Evolutionary conservation across 2,329 filamentous ascomycete species (phyloP).

Genomic region (Claviceps sp.): DNA sequence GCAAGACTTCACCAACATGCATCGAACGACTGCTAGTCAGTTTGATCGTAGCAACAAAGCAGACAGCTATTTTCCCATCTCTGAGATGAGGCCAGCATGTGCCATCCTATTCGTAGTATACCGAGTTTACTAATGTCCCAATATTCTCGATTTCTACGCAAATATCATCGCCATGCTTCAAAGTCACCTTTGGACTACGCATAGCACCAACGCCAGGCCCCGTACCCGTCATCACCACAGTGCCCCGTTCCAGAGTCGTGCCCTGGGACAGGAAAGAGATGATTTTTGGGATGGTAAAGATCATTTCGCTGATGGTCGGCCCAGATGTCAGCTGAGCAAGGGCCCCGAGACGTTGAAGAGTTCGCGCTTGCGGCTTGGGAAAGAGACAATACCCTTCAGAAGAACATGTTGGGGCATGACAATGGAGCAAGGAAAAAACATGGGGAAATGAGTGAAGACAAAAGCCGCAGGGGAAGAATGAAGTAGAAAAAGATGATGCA

Average conservation of each 20-base stretch:
- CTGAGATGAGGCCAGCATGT: no score
- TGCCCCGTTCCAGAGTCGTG: constrained; percentile 45
- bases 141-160: constrained; percentile 23
- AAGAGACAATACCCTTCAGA: no score
- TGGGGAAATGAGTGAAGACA: neutral
- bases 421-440: no score
- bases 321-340: no score
- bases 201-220: constrained; percentile 26
- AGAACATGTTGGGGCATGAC: no score
- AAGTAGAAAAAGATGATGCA: neutral
- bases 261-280: constrained; percentile 45
- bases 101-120: constrained; percentile 19
- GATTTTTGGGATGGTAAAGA: constrained; percentile 42
- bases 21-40: no score
- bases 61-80: no score
- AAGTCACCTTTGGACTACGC: constrained; percentile 23
- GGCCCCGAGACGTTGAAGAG: no score
- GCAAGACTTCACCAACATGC: no score
- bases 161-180: constrained; percentile 24
- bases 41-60: no score
- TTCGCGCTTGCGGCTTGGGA: no score
- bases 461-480: neutral
- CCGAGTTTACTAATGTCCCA: constrained; percentile 23
- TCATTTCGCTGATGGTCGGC: constrained; percentile 27
- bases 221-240: constrained; percentile 52